Evolutionary conservation across 257 asterid species (phyloP).

Genomic region (Mentha longifolia): DNA sequence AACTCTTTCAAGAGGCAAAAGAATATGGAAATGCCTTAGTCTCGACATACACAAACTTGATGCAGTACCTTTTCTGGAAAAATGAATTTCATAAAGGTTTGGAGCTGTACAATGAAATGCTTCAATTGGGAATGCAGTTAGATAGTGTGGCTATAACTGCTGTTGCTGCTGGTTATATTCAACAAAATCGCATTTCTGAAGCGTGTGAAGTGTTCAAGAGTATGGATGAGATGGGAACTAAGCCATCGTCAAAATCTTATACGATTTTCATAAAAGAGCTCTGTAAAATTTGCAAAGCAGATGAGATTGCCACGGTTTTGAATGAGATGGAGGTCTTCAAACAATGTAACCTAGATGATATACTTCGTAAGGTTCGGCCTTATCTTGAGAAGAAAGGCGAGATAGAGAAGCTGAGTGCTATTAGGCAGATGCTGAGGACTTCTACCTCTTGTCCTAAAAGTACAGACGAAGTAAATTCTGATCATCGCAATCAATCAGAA

Average conservation of each 20-base stretch:
- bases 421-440: conserved; percentile 42
- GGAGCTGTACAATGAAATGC: conserved; percentile 69
- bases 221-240: conserved; percentile 61
- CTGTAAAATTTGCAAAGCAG: conserved; percentile 60
- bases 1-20: conserved; percentile 59
- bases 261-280: conserved; percentile 65
- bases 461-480: conserved; percentile 23
- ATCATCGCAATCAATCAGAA: conserved; percentile 33
- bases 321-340: conserved; percentile 54
- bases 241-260: conserved; percentile 54
- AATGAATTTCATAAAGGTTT: conserved; percentile 64
- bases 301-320: conserved; percentile 59
- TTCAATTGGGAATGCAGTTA: conserved; percentile 53
- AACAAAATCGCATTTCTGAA: conserved; percentile 60
- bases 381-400: conserved; percentile 65
- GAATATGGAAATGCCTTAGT: conserved; percentile 47
- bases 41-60: conserved; percentile 64
- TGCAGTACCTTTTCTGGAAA: conserved; percentile 63
- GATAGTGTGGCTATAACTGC: conserved; percentile 70
- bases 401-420: conserved; percentile 41
- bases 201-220: conserved; percentile 61
- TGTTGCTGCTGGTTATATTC: conserved; percentile 60
- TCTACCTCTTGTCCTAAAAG: conserved; percentile 29
- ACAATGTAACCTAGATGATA: conserved; percentile 45
- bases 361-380: conserved; percentile 44